Evolutionary conservation across 345 rosid species (phyloP).

Genomic region (Pistacia vera): DNA sequence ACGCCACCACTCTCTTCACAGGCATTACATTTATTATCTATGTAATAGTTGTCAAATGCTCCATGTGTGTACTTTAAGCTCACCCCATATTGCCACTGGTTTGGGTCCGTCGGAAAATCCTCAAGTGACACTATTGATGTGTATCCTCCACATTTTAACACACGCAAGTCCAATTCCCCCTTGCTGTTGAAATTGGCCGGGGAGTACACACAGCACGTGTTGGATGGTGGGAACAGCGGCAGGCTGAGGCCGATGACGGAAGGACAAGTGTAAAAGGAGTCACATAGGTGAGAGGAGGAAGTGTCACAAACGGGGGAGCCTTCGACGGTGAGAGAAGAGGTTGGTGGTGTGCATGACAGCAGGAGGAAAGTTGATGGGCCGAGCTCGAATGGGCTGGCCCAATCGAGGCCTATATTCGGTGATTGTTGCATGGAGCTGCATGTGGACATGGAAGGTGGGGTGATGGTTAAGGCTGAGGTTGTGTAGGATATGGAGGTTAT

Average conservation of each 20-base stretch:
- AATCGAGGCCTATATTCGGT: conserved; percentile 46
- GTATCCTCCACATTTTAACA: conserved; percentile 36
- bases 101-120: conserved; percentile 47
- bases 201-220: conserved; percentile 55
- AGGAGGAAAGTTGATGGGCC: conserved; percentile 51
- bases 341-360: conserved; percentile 41
- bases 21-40: conserved; percentile 38
- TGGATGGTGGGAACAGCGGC: conserved; percentile 41
- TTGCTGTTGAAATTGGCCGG: conserved; percentile 48
- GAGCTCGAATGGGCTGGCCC: conserved; percentile 55
- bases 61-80: conserved; percentile 43
- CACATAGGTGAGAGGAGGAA: conserved; percentile 48
- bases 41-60: conserved; percentile 42
- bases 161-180: conserved; percentile 42
- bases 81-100: conserved; percentile 50
- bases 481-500: conserved; percentile 46
- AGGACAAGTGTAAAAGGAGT: conserved; percentile 47
- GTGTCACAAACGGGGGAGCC: conserved; percentile 42
- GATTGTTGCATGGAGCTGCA: conserved; percentile 49
- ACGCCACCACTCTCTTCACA: conserved; percentile 51
- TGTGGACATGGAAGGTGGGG: conserved; percentile 47
- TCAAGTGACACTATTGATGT: conserved; percentile 36
- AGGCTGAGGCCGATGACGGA: conserved; percentile 37
- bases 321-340: conserved; percentile 40
- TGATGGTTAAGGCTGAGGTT: conserved; percentile 37